Evolutionary conservation across 139 green algal genomes (phyloP), one percentile per base, ranked within the genome.

Genomic region (Ettlia oleoabundans): DNA sequence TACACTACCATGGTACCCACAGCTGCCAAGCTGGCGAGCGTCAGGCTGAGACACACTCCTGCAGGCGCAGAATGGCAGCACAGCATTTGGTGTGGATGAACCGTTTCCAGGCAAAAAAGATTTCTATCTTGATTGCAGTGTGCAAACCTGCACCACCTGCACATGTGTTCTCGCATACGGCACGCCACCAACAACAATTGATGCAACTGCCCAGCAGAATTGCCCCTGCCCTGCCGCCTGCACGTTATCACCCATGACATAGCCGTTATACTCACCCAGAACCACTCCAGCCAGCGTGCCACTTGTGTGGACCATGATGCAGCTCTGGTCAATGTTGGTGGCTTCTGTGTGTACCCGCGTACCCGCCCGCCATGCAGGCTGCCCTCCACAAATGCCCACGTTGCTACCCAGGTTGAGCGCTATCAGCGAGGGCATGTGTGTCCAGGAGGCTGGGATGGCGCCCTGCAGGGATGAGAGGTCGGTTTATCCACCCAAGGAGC

Each of bases 251-350:
- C n/a, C 32, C 67, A 43, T 26, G 4, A 24, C 40, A 8, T 8
- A n/a, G 21, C 42, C 47, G 47, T 15, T 6, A 40, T n/a, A 6
- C 73, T 80, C 35, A 80, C 73, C 58, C 40, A 81, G 38, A 3
- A 81, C 58, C 9, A 58, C 62, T 7, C 55, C 75, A 1, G 58
- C 75, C 58, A 81, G 4, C 3, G 62, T 41, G 15, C 40, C 40
- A 22, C 30, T 52, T 2, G 75, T 71, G 58, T 68, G 2, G 3
- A 71, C 58, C 58, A 71, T 42, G 37, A 81, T 58, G 75, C 75
- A 81, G 75, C 75, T 81, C 28, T 81, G 75, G 2, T 35, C 38
- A 28, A 81, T n/a, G 58, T 67, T 81, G 75, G 75, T 81, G 75
- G 55, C 58, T 1, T 71, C 58, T 18, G 30, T 37, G 22, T 26